Base-by-base conservation (phyloP, 2,329 filamentous ascomycete genomes). In the Erysiphe neolycopersici region DNA sequence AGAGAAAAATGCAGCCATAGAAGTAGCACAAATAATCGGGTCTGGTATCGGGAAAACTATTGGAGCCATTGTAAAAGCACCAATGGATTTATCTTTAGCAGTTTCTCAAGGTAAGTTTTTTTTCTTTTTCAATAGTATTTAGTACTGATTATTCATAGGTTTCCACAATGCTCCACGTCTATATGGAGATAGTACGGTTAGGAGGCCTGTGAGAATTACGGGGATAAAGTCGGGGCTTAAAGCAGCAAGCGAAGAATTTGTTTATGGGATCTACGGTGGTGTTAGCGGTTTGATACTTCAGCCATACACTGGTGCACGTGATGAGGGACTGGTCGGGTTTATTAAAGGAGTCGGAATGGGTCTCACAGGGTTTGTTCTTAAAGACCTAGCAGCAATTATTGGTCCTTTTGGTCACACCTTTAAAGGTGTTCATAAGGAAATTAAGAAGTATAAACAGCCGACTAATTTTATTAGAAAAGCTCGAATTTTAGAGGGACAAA, bases 121-220 rank as follows among this genome's bases (percentile, higher is more conserved):
- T 13, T 11, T 39, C 5, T 11, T 22, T 18, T 13, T 39, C 6
- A 38, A 22, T 26, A 8, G 6, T 17, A 17, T 18, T 13, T 39
- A 26, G 3, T 39, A 39, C 19, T 22, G 8, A 39, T 18, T 18
- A 26, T 17, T 18, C n/a, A 11, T 16, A 46, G 44, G 48, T 29
- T 79, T 79, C 48, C 75, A 79, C 54, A 80, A 80, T 49, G 73
- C 73, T 0, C 76, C 76, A 1, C 67, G 73, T 2, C 62, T 81
- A 0, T 81, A 80, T 50, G 76, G 75, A 13, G 76, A 81, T 51
- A 67, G 71, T 41, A 79, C 75, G 1, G 76, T 35, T 6, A 14
- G 14, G n/a, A 65, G 66, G 1, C 71, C 73, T 1, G 65, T 65
- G 1, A 66, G 72, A 8, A 69, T 80, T 37, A 79, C 73, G 0